phyloP scores from a whole-genome alignment of 169 alveolate genomes.

The Cryptosporidium andersoni region DNA sequence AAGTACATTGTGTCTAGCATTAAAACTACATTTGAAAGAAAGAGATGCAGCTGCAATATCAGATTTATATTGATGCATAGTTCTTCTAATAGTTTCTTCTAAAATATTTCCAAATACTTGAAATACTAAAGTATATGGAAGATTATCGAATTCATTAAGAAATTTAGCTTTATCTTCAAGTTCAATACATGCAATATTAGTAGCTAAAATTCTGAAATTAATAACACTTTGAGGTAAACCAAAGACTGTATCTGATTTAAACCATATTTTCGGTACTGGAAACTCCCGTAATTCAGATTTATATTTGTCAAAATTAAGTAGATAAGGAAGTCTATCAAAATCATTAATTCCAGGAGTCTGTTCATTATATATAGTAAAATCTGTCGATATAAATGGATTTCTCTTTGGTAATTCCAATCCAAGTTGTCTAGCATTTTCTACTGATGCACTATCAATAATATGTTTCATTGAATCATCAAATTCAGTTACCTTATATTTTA shows the following conservation, averaged over 20 bases:
- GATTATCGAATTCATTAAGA: background rate
- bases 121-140: slow-evolving; percentile 29
- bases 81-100: slow-evolving; percentile 24
- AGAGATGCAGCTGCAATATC: slow-evolving; percentile 55
- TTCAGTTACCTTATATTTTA: slow-evolving; percentile 34
- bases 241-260: slow-evolving; percentile 50
- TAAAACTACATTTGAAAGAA: slow-evolving; percentile 40
- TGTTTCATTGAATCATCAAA: slow-evolving; percentile 5
- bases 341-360: slow-evolving; percentile 31
- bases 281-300: background rate
- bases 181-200: background rate
- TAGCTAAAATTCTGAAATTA: slow-evolving; percentile 36
- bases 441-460: background rate
- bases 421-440: slow-evolving; percentile 14
- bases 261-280: slow-evolving; percentile 26
- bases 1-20: slow-evolving; percentile 59
- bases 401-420: slow-evolving; percentile 55
- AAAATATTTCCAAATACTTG: slow-evolving; percentile 62
- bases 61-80: slow-evolving; percentile 42
- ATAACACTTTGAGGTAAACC: slow-evolving; percentile 54
- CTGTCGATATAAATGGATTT: slow-evolving; percentile 61
- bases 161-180: background rate
- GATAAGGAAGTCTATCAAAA: slow-evolving; percentile 27
- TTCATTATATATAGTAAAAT: slow-evolving; percentile 32
- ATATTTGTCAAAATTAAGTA: slow-evolving; percentile 5